phyloP scores from a whole-genome alignment of 2,329 filamentous ascomycete genomes.

The Ophiostoma perfectum region DNA sequence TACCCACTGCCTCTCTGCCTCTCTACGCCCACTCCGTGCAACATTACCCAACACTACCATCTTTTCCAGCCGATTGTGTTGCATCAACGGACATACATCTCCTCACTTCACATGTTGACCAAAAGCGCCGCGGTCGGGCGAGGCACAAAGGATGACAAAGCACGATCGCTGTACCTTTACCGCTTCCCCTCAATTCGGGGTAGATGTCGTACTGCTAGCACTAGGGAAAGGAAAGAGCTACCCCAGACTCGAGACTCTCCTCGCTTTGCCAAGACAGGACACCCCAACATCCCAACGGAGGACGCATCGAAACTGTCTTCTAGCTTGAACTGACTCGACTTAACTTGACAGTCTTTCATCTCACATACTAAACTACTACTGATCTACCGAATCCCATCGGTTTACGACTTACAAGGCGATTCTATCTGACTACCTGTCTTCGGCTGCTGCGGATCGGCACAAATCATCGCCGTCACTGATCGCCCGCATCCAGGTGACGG shows the following conservation, averaged over 20 bases:
- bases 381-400: too few relatives aligned
- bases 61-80: not conserved
- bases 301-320: too few relatives aligned
- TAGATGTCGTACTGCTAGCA: not conserved
- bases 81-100: constrained; percentile 1
- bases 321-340: too few relatives aligned
- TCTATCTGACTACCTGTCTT: not conserved
- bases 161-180: too few relatives aligned
- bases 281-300: not conserved
- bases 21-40: not conserved
- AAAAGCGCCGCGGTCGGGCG: constrained; percentile 2
- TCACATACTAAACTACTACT: too few relatives aligned
- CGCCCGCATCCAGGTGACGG: not conserved
- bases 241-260: not conserved
- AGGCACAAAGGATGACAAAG: constrained; percentile 2
- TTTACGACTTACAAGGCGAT: not conserved
- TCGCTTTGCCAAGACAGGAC: not conserved
- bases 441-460: not conserved
- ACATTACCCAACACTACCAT: not conserved
- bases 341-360: too few relatives aligned
- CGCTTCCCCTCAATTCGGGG: not conserved
- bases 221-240: not conserved
- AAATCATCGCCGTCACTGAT: not conserved
- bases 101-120: constrained; percentile 9
- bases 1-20: not conserved